Evolutionary conservation across 2,329 filamentous ascomycete species (phyloP).

Genomic region (Zalaria sp.): DNA sequence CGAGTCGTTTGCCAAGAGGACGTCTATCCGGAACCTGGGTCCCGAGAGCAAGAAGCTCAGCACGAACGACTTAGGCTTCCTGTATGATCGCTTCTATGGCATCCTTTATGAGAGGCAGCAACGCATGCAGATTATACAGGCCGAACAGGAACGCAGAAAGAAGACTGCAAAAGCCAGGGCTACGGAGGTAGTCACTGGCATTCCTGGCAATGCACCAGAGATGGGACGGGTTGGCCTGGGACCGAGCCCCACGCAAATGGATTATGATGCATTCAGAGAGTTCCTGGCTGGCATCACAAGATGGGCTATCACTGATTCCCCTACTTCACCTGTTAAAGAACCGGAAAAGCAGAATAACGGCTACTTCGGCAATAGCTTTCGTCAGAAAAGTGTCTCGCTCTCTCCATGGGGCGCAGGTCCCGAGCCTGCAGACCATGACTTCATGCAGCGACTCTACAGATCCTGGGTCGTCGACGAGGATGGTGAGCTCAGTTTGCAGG

Average conservation of each 20-base stretch:
- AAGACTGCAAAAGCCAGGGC: slow-evolving; percentile 47
- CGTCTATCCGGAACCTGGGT: slow-evolving; percentile 86
- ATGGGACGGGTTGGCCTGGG: slow-evolving; percentile 79
- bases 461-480: slow-evolving; percentile 74
- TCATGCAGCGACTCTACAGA: slow-evolving; percentile 73
- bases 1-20: slow-evolving; percentile 92
- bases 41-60: slow-evolving; percentile 88
- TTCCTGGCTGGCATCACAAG: slow-evolving; percentile 75
- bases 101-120: slow-evolving; percentile 87
- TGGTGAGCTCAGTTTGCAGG: slow-evolving; percentile 70
- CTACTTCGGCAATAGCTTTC: slow-evolving; percentile 38
- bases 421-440: slow-evolving; percentile 84
- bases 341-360: slow-evolving; percentile 39
- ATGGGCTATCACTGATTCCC: slow-evolving; percentile 87
- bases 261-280: slow-evolving; percentile 90
- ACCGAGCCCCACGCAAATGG: slow-evolving; percentile 84
- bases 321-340: slow-evolving; percentile 42
- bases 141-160: slow-evolving; percentile 45
- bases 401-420: slow-evolving; percentile 46
- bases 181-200: slow-evolving; percentile 33
- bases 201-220: slow-evolving; percentile 44
- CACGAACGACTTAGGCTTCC: slow-evolving; percentile 68
- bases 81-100: slow-evolving; percentile 91
- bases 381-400: slow-evolving; percentile 25
- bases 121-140: slow-evolving; percentile 57